These are phyloP conservation scores for Phytopythium mirpurense DNA, from an alignment of 352 stramenopile genomes.

Conservation along the genomic window DNA sequence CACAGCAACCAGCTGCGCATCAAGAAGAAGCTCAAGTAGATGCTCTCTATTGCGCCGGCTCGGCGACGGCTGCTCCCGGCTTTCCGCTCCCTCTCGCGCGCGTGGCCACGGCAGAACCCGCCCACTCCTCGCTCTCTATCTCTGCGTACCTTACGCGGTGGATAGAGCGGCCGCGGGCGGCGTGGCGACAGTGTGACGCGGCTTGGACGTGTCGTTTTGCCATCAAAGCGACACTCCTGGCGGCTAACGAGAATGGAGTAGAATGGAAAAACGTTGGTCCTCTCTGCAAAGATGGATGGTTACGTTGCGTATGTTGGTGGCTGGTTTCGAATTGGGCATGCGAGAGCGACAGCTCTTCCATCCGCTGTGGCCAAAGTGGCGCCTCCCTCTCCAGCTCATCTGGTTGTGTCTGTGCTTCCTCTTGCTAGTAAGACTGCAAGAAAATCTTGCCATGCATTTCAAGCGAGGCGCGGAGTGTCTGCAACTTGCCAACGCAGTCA, in stretches of 20 bases:
- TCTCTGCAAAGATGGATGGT: constrained; percentile 5
- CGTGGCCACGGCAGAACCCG: background rate
- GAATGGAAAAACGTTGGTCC: constrained; percentile 9
- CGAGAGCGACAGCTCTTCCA: too few species aligned
- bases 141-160: background rate
- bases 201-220: constrained; percentile 1
- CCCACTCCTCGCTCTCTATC: background rate
- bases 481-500: too few species aligned
- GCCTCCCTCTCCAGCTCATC: too few species aligned
- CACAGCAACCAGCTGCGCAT: constrained; percentile 99
- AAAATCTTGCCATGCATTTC: too few species aligned
- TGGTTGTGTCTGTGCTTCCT: too few species aligned
- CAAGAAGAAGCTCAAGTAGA: constrained; percentile 99
- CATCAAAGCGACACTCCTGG: background rate
- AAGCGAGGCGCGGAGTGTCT: too few species aligned
- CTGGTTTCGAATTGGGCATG: too few species aligned
- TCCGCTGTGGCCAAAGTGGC: too few species aligned
- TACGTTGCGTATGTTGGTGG: background rate
- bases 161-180: background rate
- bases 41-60: constrained; percentile 3
- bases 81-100: background rate
- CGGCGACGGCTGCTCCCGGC: constrained; percentile 3
- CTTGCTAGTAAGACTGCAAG: too few species aligned
- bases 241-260: constrained; percentile 7
- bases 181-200: background rate